These are phyloP conservation scores for Protomyces arabidopsidicola DNA, from an alignment of 1,139 yeast genomes.

Conservation along the genomic window DNA sequence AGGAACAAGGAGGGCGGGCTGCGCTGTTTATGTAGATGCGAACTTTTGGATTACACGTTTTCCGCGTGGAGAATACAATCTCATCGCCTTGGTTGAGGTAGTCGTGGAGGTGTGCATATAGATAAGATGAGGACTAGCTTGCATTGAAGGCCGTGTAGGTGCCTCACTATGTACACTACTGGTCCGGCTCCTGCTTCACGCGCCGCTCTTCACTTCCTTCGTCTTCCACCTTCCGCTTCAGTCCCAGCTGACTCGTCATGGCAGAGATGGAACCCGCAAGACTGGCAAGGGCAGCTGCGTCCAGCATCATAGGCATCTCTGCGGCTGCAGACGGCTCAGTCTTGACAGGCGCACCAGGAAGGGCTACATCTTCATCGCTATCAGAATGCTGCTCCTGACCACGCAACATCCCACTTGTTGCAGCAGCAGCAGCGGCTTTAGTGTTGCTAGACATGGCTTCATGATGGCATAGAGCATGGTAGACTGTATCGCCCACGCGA, in stretches of 20 bases:
- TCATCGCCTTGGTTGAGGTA: too few relatives aligned
- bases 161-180: background rate
- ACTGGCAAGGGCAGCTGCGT: background rate
- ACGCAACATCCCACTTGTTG: background rate
- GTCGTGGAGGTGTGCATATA: too few relatives aligned
- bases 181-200: conserved; percentile 5
- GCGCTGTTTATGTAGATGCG: too few relatives aligned
- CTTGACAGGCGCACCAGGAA: conserved; percentile 1
- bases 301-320: background rate
- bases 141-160: too few relatives aligned
- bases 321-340: background rate
- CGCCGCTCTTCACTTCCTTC: conserved; percentile 9
- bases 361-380: conserved; percentile 5
- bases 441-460: conserved; percentile 49
- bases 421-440: background rate
- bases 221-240: conserved; percentile 14
- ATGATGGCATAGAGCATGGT: conserved; percentile 75
- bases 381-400: background rate
- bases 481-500: conserved; percentile 61
- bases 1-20: too few relatives aligned
- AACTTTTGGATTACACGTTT: too few relatives aligned
- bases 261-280: background rate
- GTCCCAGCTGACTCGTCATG: background rate
- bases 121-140: too few relatives aligned
- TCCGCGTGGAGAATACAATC: too few relatives aligned